Evolutionary conservation across 2,329 filamentous ascomycete genomes (phyloP).

Genomic region (Aspergillus hortae): DNA sequence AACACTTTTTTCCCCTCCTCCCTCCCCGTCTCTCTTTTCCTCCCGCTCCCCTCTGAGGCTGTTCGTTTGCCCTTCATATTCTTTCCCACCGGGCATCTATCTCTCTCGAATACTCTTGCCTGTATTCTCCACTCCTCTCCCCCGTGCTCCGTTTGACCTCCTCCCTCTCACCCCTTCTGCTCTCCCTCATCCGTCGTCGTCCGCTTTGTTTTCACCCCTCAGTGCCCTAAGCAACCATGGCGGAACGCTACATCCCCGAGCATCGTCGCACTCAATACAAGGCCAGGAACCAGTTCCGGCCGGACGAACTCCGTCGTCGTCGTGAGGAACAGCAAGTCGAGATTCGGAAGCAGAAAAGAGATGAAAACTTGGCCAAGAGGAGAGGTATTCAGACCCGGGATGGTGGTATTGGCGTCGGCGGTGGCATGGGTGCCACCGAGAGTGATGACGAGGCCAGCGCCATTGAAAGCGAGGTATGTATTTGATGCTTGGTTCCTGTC

Average conservation of each 20-base stretch:
- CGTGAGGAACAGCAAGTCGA: constrained; percentile 99
- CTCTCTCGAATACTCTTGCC: constrained; percentile 6
- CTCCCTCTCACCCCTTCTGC: constrained; percentile 17
- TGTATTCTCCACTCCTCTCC: constrained; percentile 7
- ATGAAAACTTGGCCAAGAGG: constrained; percentile 98
- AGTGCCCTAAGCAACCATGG: constrained; percentile 61
- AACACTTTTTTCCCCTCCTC: constrained; percentile 23
- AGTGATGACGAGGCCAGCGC: constrained; percentile 96
- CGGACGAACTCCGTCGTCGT: constrained; percentile 94
- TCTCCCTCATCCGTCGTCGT: constrained; percentile 20
- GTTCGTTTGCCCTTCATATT: constrained; percentile 14
- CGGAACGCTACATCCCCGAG: constrained; percentile 98
- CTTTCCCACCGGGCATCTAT: background rate
- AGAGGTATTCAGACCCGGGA: constrained; percentile 85
- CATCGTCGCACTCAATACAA: constrained; percentile 99
- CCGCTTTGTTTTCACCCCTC: constrained; percentile 29
- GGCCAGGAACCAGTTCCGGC: constrained; percentile 98
- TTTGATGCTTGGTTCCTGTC: constrained; percentile 18
- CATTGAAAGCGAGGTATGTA: constrained; percentile 89
- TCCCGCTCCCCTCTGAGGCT: constrained; percentile 9
- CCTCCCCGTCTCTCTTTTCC: constrained; percentile 5
- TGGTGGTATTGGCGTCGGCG: constrained; percentile 52
- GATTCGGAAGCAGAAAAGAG: constrained; percentile 96
- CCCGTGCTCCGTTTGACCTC: background rate
- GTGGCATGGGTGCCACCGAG: constrained; percentile 78